Evolutionary conservation across 768 basidiomycete species (phyloP).

Genomic region (Trametes cubensis): DNA sequence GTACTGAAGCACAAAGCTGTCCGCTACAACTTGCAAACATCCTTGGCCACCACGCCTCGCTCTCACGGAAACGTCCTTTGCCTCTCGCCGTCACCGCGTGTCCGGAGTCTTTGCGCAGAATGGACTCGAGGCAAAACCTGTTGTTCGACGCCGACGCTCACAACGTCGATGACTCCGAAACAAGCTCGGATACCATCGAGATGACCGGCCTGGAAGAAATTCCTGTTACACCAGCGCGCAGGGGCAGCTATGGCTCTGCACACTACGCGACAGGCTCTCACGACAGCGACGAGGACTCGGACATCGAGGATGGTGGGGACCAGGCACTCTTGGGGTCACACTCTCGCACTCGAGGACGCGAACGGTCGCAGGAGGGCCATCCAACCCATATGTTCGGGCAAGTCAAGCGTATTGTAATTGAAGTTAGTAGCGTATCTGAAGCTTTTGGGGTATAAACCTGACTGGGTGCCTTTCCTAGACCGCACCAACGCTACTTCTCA

Average conservation of each 20-base stretch:
- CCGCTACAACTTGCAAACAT: background rate
- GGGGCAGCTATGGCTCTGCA: slow-evolving; percentile 17
- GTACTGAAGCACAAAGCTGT: slow-evolving; percentile 1
- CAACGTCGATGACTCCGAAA: slow-evolving; percentile 13
- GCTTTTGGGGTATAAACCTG: background rate
- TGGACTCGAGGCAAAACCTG: slow-evolving; percentile 19
- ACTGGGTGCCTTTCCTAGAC: slow-evolving; percentile 50
- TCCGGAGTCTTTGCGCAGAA: background rate
- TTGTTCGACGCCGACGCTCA: slow-evolving; percentile 22
- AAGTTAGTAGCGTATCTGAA: slow-evolving; percentile 50
- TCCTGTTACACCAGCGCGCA: slow-evolving; percentile 28
- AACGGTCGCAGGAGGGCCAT: slow-evolving; percentile 25
- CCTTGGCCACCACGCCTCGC: background rate
- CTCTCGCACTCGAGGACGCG: slow-evolving; percentile 33
- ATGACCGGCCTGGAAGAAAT: slow-evolving; percentile 37
- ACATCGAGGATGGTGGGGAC: slow-evolving; percentile 44
- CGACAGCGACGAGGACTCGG: slow-evolving; percentile 32
- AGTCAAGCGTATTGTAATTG: slow-evolving; percentile 64
- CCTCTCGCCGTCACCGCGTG: background rate
- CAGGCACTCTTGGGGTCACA: slow-evolving; percentile 48
- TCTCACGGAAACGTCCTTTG: slow-evolving; percentile 1
- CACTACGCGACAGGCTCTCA: slow-evolving; percentile 18
- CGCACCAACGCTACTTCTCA: slow-evolving; percentile 83
- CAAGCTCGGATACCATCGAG: slow-evolving; percentile 37
- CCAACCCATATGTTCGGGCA: slow-evolving; percentile 50